Evolutionary conservation across 2,329 filamentous ascomycete species (phyloP), one percentile per base, ranked within the genome.

Genomic region (Monosporascus sp.): DNA sequence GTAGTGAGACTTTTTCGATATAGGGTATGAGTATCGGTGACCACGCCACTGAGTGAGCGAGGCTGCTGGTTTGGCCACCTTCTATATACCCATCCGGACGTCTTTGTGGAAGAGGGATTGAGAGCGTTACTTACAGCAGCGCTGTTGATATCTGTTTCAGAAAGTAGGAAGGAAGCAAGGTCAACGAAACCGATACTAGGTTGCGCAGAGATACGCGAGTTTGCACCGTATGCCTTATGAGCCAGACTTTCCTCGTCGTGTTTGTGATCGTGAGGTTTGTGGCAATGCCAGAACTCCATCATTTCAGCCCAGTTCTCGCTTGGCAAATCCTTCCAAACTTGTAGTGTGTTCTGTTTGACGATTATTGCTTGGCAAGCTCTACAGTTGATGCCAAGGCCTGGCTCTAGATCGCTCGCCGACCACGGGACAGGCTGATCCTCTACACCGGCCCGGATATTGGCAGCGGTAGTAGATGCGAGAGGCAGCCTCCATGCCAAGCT

Each of bases 211-310:
- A 97, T 85, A 57, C 78, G 81, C 60, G 85, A 91, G 45, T 85
- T 85, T 31, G 91, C 89, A n/a, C 90, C 89, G 65, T 96, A 97
- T 1, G 89, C 92, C 63, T 90, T 88, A 11, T 77, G 73, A 37
- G 80, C 75, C 17, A 83, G 75, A 46, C 71, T 69, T n/a, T 79
- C 72, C 22, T 79, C 63, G 31, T 76, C 61, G 43, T 75, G 70
- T 18, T 69, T 69, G 56, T 83, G 75, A 52, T 84, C 76, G 55
- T 85, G 79, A 39, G 95, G 94, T 70, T 97, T 97, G 70, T 99
- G 94, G 65, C 94, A 99, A 70, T 99, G 95, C 94, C 94, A 99
- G 62, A 99, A 96, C 69, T 99, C 95, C 94, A 99, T 99, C 92
- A 99, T 96, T 73, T 99, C 94, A 0, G 94, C 95, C 94, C 94